phyloP scores from a whole-genome alignment of 202 grass and related monocot genomes.

The Setaria viridis region DNA sequence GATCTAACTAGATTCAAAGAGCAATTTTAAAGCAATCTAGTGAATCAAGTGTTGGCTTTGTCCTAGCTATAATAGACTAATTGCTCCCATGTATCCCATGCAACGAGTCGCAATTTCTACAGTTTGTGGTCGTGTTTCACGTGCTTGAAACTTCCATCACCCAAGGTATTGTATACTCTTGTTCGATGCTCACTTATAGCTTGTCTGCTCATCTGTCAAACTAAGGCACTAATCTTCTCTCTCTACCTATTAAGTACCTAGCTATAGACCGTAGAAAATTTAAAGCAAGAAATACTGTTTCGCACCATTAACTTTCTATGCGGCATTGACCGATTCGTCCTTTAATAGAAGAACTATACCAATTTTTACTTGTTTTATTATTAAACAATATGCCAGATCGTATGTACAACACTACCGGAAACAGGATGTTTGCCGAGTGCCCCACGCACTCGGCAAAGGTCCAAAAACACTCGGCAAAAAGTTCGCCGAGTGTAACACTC shows the following conservation, averaged over 20 bases:
- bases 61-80: neutral
- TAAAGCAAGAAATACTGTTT: neutral
- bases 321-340: no score
- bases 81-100: neutral
- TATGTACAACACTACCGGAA: no score
- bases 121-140: neutral
- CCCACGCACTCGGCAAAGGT: no score
- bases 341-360: no score
- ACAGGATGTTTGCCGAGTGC: no score
- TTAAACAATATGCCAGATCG: no score
- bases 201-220: conserved; percentile 35
- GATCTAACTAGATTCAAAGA: neutral
- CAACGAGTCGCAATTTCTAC: conserved; percentile 24
- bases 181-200: conserved; percentile 1
- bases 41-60: neutral
- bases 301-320: no score
- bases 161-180: conserved; percentile 17
- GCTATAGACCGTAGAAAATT: conserved; percentile 18
- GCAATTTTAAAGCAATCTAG: neutral
- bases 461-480: no score
- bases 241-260: neutral
- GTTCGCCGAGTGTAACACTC: no score
- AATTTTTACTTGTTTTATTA: no score
- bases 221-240: conserved; percentile 7
- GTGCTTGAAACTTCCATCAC: neutral